These are phyloP conservation scores for Apiotrichum porosum DNA, from an alignment of 1,284 basidiomycete genomes.

Conservation along the genomic window DNA sequence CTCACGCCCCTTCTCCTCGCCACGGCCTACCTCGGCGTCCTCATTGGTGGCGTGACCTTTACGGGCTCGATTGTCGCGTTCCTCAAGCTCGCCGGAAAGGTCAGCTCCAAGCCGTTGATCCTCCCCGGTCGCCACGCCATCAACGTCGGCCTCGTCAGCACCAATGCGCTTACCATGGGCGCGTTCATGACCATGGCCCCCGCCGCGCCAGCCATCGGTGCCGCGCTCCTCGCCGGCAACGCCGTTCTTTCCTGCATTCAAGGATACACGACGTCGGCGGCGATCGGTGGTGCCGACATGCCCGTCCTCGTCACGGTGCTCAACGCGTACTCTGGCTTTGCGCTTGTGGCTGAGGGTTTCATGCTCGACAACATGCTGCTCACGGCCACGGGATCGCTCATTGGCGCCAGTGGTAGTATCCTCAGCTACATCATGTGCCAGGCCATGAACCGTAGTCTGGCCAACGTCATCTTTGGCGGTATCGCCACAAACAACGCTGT, in stretches of 20 bases:
- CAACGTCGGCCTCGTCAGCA: conserved; percentile 63
- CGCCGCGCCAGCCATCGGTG: conserved; percentile 64
- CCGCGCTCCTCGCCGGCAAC: conserved; percentile 67
- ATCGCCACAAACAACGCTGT: conserved; percentile 58
- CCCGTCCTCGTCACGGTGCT: conserved; percentile 81
- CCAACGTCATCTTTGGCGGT: conserved; percentile 55
- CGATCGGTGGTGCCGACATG: conserved; percentile 85
- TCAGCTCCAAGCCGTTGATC: conserved; percentile 65
- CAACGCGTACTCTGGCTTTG: conserved; percentile 84
- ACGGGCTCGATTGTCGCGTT: conserved; percentile 73
- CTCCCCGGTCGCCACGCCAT: conserved; percentile 71
- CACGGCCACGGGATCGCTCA: conserved; percentile 72
- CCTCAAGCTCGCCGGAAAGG: conserved; percentile 72
- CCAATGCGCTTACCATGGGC: conserved; percentile 65
- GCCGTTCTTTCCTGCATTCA: conserved; percentile 71
- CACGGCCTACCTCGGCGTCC: conserved; percentile 75
- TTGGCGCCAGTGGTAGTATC: conserved; percentile 81
- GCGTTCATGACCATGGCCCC: conserved; percentile 68
- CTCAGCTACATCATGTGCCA: conserved; percentile 87
- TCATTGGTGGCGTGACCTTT: conserved; percentile 58
- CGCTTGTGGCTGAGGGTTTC: conserved; percentile 84
- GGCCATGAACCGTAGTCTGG: conserved; percentile 63
- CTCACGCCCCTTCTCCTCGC: conserved; percentile 66
- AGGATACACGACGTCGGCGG: conserved; percentile 71
- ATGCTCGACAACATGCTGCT: conserved; percentile 80